Percentiles rank a stretch among this genome's conserved stretches.
Conservation (phyloP, 257 asterid species). For the Fraxinus cuspidata region DNA sequence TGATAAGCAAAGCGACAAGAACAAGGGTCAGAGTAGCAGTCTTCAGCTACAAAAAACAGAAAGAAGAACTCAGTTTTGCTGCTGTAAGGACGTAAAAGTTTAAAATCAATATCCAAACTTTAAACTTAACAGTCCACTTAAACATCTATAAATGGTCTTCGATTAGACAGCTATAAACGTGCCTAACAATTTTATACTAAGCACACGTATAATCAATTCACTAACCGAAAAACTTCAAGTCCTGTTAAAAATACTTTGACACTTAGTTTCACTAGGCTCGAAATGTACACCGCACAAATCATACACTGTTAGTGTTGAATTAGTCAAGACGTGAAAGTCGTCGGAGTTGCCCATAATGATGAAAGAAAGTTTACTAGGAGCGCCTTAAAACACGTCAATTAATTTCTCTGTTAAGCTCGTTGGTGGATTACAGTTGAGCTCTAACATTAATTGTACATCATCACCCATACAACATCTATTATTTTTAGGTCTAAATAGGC, state of each 20-base stretch:
- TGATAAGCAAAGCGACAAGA: conserved; percentile 75
- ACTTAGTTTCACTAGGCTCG: background rate
- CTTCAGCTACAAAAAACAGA: conserved; percentile 66
- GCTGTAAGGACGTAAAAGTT: background rate
- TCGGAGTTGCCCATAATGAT: background rate
- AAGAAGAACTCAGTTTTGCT: conserved; percentile 15
- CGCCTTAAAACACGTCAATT: background rate
- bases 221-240: background rate
- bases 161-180: background rate
- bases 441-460: background rate
- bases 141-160: background rate
- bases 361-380: background rate
- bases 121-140: background rate
- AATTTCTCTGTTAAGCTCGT: background rate
- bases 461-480: background rate
- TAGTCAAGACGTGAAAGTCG: background rate
- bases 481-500: background rate
- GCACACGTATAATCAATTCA: background rate
- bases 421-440: background rate
- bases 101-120: background rate
- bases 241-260: background rate
- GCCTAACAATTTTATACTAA: background rate
- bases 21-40: conserved; percentile 84
- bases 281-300: background rate
- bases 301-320: background rate